A percentile compares a stretch with the other conserved stretches of the same genome.
These are phyloP conservation scores for Neurospora pannonica DNA, from an alignment of 495 filamentous ascomycete genomes.

Conservation along the genomic window DNA sequence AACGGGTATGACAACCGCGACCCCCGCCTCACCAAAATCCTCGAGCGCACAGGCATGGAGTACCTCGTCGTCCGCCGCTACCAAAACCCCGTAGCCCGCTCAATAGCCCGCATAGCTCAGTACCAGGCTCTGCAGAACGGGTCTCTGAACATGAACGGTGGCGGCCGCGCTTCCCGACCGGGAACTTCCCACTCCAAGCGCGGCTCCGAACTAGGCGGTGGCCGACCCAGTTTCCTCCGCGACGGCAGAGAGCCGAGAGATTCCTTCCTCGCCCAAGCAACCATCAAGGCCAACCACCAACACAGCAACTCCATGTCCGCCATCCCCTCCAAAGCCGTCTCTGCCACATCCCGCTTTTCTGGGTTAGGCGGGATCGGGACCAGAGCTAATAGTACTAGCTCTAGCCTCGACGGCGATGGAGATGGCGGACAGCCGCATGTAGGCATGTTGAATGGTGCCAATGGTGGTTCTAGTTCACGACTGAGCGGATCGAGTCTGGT, in stretches of 20 bases:
- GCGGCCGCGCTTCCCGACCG: constrained; percentile 10
- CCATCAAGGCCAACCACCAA: neutral
- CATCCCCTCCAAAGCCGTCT: neutral
- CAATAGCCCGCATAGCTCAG: constrained; percentile 42
- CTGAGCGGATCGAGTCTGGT: constrained; percentile 34
- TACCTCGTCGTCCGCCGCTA: constrained; percentile 59
- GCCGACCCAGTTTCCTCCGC: neutral
- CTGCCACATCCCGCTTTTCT: neutral
- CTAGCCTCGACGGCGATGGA: constrained; percentile 29
- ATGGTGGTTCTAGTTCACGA: constrained; percentile 17
- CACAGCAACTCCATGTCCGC: constrained; percentile 5
- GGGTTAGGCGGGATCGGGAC: neutral
- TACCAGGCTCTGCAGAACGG: constrained; percentile 38
- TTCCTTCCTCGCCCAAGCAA: neutral
- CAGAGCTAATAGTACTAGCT: constrained; percentile 18
- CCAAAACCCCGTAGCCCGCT: constrained; percentile 55
- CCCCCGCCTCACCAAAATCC: constrained; percentile 44
- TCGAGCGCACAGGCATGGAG: constrained; percentile 55
- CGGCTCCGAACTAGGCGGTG: constrained; percentile 5
- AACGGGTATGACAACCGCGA: constrained; percentile 37
- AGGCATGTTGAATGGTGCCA: neutral
- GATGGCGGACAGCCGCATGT: neutral
- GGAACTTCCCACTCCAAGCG: constrained; percentile 9
- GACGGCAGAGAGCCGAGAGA: neutral
- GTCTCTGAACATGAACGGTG: constrained; percentile 20